Evolutionary conservation across 768 basidiomycete species (phyloP), one percentile per base, ranked within the genome.

Genomic region (Psilocybe subaeruginosa): DNA sequence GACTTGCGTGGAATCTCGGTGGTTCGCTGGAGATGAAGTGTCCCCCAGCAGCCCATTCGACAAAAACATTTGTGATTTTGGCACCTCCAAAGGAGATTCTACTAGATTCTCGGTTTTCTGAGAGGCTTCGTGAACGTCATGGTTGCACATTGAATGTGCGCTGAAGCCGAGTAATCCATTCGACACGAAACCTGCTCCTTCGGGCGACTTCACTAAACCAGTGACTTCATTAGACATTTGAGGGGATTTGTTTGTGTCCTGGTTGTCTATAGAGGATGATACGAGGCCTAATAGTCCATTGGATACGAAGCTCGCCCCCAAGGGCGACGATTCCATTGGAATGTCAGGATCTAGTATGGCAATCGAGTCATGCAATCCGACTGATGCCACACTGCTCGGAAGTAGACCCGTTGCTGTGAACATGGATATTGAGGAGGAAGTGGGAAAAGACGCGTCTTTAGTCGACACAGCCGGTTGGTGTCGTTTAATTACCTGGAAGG

Each of bases 331-430:
- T n/a, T 33, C 16, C 23, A 39, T 7, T 35, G 27, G 29, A 4
- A 16, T 37, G 33, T 39, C 52, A n/a, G 11, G n/a, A n/a, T 37
- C 30, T 17, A 17, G 11, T 37, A 9, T 9, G n/a, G n/a, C n/a
- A 19, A 31, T 35, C 9, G n/a, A 0, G 11, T 46, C 49, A 4
- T 33, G 27, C 46, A 30, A 46, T 12, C 8, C 9, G 4, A 30
- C 6, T 9, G 56, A 63, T 17, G 64, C 23, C 23, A 23, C 29
- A 14, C 31, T 37, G 45, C 19, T 58, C 9, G 67, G 68, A 33
- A 75, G 70, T 11, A 77, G 61, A 4, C 74, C 74, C 27, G 72
- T 73, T 3, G 73, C 58, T 46, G 62, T 49, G 60, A 73, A 73
- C 60, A 69, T 65, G 17, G 54, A 47, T 63, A 66, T 70, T 50